phyloP scores from a whole-genome alignment of 2,329 filamentous ascomycete genomes.

The Alternaria dauci region DNA sequence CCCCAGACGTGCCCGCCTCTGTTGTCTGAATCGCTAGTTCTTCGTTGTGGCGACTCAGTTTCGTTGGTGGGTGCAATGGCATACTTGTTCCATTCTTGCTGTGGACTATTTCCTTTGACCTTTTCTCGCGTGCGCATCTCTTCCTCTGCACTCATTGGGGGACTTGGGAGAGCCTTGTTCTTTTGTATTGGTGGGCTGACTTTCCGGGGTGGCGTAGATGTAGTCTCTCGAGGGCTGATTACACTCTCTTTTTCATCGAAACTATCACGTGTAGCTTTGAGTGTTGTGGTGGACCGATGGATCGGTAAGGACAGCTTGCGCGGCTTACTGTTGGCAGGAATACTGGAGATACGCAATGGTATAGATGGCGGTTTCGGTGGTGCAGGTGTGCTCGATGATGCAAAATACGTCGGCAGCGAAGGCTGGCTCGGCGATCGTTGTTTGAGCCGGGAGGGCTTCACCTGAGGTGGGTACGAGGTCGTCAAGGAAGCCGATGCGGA shows the following conservation, averaged over 20 bases:
- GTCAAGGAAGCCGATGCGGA: constrained; percentile 35
- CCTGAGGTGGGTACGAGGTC: constrained; percentile 10
- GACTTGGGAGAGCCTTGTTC: constrained; percentile 45
- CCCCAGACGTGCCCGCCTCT: constrained; percentile 17
- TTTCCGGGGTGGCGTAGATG: constrained; percentile 19
- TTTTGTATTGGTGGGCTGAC: constrained; percentile 36
- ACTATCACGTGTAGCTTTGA: constrained; percentile 11
- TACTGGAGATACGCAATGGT: constrained; percentile 46
- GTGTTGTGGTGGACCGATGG: constrained; percentile 24
- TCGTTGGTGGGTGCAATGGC: constrained; percentile 1
- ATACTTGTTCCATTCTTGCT: constrained; percentile 17
- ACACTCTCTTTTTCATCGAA: constrained; percentile 29
- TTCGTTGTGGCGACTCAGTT: constrained; percentile 7
- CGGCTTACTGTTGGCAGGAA: constrained; percentile 42
- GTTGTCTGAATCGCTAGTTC: constrained; percentile 24
- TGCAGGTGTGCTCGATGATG: constrained; percentile 17
- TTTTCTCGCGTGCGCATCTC: constrained; percentile 27
- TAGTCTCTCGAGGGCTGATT: constrained; percentile 6
- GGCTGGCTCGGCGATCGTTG: constrained; percentile 33
- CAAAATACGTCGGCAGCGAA: constrained; percentile 28
- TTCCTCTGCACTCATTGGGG: constrained; percentile 30
- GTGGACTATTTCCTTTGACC: constrained; percentile 17
- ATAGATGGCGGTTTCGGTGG: constrained; percentile 37
- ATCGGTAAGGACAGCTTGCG: constrained; percentile 45
- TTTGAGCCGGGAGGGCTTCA: constrained; percentile 14